These are phyloP conservation scores for Tephrocybe sp. DNA, from an alignment of 768 basidiomycete species.

Conservation along the genomic window DNA sequence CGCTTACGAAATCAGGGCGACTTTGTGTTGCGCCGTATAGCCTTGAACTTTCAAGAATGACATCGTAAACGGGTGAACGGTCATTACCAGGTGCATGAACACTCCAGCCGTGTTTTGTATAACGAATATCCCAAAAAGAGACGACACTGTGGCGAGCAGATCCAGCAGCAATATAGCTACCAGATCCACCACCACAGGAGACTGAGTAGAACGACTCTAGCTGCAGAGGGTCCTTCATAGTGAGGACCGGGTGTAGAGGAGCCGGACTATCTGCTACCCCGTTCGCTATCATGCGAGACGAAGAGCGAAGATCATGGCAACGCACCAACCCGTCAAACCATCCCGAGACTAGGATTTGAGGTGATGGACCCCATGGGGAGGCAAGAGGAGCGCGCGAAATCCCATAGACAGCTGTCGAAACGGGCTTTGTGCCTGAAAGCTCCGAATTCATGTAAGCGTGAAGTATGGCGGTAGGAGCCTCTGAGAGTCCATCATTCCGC, in stretches of 20 bases:
- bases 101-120: conserved; percentile 63
- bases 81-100: conserved; percentile 81
- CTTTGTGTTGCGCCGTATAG: conserved; percentile 78
- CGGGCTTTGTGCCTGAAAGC: conserved; percentile 17
- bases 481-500: conserved; percentile 41
- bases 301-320: conserved; percentile 72
- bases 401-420: conserved; percentile 66
- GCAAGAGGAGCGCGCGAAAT: conserved; percentile 58
- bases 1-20: conserved; percentile 67
- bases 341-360: conserved; percentile 71
- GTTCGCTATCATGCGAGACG: conserved; percentile 22
- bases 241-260: conserved; percentile 55
- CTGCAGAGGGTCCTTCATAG: conserved; percentile 64
- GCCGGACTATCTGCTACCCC: conserved; percentile 20
- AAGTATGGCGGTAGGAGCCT: conserved; percentile 48
- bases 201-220: conserved; percentile 75
- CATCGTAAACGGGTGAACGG: conserved; percentile 71
- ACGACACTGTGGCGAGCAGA: conserved; percentile 75
- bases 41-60: conserved; percentile 74
- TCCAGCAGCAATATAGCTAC: conserved; percentile 69
- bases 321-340: conserved; percentile 80
- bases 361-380: conserved; percentile 68
- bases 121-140: conserved; percentile 79
- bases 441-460: conserved; percentile 29
- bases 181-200: conserved; percentile 68